A percentile compares a stretch with the other conserved stretches of the same genome.
phyloP scores from a whole-genome alignment of 352 stramenopile genomes.

The Phytophthora idaei region DNA sequence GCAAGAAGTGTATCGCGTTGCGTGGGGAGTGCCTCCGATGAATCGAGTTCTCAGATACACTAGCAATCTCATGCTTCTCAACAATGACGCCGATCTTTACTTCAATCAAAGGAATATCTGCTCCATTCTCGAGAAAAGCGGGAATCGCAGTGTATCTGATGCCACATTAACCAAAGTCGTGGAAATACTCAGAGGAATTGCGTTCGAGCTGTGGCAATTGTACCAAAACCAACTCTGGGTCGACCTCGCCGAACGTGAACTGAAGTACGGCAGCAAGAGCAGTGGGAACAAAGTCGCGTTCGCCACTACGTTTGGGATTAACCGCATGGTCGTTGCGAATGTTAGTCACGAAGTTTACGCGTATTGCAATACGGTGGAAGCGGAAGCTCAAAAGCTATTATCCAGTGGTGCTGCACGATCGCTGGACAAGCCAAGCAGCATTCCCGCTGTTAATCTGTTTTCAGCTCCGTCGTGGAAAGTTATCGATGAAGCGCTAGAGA shows the following conservation, averaged over 20 bases:
- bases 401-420: neutral
- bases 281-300: conserved; percentile 63
- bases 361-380: conserved; percentile 24
- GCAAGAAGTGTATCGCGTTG: conserved; percentile 72
- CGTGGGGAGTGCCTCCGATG: conserved; percentile 62
- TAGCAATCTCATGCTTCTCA: conserved; percentile 78
- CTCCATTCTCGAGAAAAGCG: conserved; percentile 4
- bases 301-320: conserved; percentile 53
- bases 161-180: conserved; percentile 34
- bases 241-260: conserved; percentile 67
- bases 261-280: conserved; percentile 50
- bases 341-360: conserved; percentile 54
- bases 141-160: conserved; percentile 10
- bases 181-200: conserved; percentile 35
- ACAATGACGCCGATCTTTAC: conserved; percentile 61
- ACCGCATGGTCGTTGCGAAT: conserved; percentile 60
- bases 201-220: conserved; percentile 75
- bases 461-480: conserved; percentile 66
- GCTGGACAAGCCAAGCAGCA: conserved; percentile 19
- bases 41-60: conserved; percentile 47
- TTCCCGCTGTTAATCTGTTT: conserved; percentile 41
- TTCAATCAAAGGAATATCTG: conserved; percentile 45
- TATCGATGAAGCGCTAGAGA: conserved; percentile 57
- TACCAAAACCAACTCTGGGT: conserved; percentile 83
- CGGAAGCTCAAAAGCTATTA: conserved; percentile 5